Evolutionary conservation across 1,284 basidiomycete genomes (phyloP), one percentile per base, ranked within the genome.

Genomic region (Mycosarcoma mackinlayi): DNA sequence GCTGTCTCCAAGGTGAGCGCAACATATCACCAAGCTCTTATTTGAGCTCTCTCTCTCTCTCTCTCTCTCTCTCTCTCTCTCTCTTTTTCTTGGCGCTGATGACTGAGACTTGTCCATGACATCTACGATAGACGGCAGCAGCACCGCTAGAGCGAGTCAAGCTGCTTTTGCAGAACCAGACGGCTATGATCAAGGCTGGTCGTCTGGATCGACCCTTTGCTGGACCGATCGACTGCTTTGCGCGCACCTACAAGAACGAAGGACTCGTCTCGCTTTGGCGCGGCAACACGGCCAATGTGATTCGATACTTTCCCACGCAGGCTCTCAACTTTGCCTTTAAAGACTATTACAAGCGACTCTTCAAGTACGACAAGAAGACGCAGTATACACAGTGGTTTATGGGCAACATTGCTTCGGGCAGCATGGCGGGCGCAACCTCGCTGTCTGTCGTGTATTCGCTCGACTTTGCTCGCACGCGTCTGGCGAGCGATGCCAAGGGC

Each of bases 381-480:
- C 73, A 78, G 31, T 82, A 82, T 78, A 63, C 67, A 60, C 78
- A 82, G 79, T 76, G 78, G 72, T 70, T 82, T 63, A 51, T 67
- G 30, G 78, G 79, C 65, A 82, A 82, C 79, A 55, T 82, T 39
- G 80, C 80, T 66, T 82, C 80, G 38, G 80, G 80, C 79, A 80
- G 80, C 79, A 80, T 78, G 51, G 80, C 80, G 49, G 80, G 80
- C 79, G 80, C 80, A 58, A 79, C 80, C 38, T 82, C 80, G 59
- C 78, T 82, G 55, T 70, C 81, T 57, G 81, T 82, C 75, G 80
- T 82, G 55, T 82, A 82, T 80, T 82, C 80, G 46, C 79, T 82
- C 49, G 80, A 82, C 78, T 82, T 80, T 77, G 80, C 80, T 76
- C 80, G 80, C 80, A 82, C 80, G 69, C 80, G 80, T 80, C 79